Percentiles rank a stretch among this genome's conserved stretches.
These are phyloP conservation scores for Scedosporium apiospermum DNA, from an alignment of 2,329 filamentous ascomycete genomes.

Conservation along the genomic window DNA sequence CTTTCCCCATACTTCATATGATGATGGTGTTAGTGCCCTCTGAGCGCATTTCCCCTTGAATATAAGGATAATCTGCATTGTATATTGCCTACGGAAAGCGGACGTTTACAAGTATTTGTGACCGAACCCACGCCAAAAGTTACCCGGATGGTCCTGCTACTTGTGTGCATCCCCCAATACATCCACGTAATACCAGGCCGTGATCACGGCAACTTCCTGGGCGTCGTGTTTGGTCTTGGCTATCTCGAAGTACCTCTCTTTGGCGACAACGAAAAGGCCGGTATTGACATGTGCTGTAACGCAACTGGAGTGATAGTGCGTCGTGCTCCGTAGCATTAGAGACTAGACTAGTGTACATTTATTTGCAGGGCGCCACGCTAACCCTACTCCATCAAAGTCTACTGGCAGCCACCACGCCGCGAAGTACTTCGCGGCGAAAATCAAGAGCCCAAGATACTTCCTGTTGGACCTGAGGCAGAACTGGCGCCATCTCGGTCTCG, in stretches of 20 bases:
- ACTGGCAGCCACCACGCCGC: no score
- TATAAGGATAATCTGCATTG: neutral
- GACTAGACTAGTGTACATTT: no score
- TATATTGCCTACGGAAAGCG: neutral
- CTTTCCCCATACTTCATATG: no score
- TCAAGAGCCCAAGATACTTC: no score
- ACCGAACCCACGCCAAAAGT: neutral
- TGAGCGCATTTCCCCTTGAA: no score
- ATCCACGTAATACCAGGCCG: neutral
- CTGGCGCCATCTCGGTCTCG: no score
- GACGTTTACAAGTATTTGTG: neutral
- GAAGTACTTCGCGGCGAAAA: no score
- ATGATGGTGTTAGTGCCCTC: no score
- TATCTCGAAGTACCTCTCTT: neutral
- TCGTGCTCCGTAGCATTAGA: neutral
- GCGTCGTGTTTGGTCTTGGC: neutral
- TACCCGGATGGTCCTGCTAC: neutral
- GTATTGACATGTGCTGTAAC: constrained; percentile 1
- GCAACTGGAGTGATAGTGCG: neutral
- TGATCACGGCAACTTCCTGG: neutral
- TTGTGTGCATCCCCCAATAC: neutral
- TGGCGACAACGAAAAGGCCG: neutral
- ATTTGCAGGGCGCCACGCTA: neutral
- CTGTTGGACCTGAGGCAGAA: no score
- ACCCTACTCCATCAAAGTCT: neutral